Evolutionary conservation across 2,329 filamentous ascomycete genomes (phyloP), one percentile per base, ranked within the genome.

Genomic region (Pseudocercospora musae): DNA sequence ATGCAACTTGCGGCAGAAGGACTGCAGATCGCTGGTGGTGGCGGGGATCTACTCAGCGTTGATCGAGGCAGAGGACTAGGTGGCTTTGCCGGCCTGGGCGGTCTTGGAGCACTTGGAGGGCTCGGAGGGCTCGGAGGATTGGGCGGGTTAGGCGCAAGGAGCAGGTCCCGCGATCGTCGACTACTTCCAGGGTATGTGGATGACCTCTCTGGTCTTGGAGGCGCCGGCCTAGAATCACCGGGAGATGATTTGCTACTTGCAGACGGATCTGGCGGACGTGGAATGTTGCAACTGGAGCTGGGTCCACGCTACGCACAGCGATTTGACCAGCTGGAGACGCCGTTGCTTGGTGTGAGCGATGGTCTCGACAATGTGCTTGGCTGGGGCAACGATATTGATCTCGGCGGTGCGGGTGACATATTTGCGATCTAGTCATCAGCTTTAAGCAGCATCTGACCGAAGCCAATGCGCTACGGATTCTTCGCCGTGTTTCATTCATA

Each of bases 281-380:
- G 44, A 5, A 29, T 63, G 25, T n/a, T 60, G 15, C 57, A 63
- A n/a, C 23, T 63, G 10, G 56, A 55, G 23, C 46, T 63, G 53
- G 62, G 62, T 21, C 53, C 53, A 49, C 62, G 58, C 8, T 63
- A 63, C n/a, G 58, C 57, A 27, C 54, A 55, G 1, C 55, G 61
- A 7, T 60, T 57, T 15, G 46, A 57, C 15, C 46, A 33, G n/a
- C 25, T 60, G 18, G 31, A 57, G 21, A 20, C 52, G 9, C 52
- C 52, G 10, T 31, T 54, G 29, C 52, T 40, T n/a, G 52, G 52
- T 23, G 31, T 54, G 18, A 29, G 52, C 8, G 52, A 54, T 23
- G 52, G 52, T 13, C 52, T 54, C 10, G 52, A 54, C 6, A 54
- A 40, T 18, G 52, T 54, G 29, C 31, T 54, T 20, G 52, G 52